A percentile compares a stretch with the other conserved stretches of the same genome.
Evolutionary conservation across 805 yeast species (phyloP).

Genomic region (Myxozyma geophila): DNA sequence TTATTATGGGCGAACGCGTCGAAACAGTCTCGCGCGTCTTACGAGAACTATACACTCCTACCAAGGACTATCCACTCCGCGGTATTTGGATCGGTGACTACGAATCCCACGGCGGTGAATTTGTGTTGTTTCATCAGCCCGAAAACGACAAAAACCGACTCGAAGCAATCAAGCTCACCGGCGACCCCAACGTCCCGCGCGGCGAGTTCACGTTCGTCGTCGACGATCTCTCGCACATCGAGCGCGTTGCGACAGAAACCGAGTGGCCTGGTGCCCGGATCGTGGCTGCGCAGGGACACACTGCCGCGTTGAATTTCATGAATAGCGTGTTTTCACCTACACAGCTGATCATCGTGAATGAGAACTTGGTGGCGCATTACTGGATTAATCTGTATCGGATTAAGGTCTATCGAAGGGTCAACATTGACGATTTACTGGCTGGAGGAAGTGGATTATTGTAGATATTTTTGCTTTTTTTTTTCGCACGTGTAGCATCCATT

Average conservation of each 20-base stretch:
- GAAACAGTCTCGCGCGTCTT: constrained; percentile 39
- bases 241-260: constrained; percentile 24
- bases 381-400: constrained; percentile 29
- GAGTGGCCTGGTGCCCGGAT: constrained; percentile 36
- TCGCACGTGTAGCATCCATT: neutral
- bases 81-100: constrained; percentile 42
- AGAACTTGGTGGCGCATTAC: constrained; percentile 27
- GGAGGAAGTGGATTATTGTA: constrained; percentile 19
- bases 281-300: constrained; percentile 34
- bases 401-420: constrained; percentile 21
- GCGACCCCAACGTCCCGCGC: constrained; percentile 39
- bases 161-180: constrained; percentile 42
- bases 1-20: constrained; percentile 33
- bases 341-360: constrained; percentile 27
- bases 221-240: constrained; percentile 36
- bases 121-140: constrained; percentile 40
- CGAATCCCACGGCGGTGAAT: constrained; percentile 35
- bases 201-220: constrained; percentile 41
- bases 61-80: constrained; percentile 34
- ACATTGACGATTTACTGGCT: constrained; percentile 23
- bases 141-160: constrained; percentile 30
- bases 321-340: constrained; percentile 26
- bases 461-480: neutral
- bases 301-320: constrained; percentile 29
- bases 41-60: constrained; percentile 21